These are phyloP conservation scores for Suhomyces yuchorum DNA, from an alignment of 1,139 yeast genomes.

Conservation along the genomic window DNA sequence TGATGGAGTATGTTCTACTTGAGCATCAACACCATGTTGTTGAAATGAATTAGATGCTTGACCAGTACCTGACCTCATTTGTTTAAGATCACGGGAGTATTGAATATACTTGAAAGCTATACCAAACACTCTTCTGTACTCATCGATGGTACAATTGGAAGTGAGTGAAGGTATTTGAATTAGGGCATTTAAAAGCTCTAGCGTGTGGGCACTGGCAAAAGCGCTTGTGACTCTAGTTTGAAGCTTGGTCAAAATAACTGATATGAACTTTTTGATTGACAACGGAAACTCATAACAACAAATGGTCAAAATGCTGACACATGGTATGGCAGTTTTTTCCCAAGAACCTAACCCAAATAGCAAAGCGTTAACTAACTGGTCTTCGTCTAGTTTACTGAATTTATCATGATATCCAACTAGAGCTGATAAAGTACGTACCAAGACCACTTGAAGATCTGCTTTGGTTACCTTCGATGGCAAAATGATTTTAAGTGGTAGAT, in stretches of 20 bases:
- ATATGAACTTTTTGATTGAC: constrained; percentile 67
- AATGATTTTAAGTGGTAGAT: constrained; percentile 46
- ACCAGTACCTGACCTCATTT: constrained; percentile 21
- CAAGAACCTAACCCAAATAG: constrained; percentile 69
- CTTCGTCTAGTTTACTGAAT: constrained; percentile 66
- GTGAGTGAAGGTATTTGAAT: constrained; percentile 69
- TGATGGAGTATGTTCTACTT: constrained; percentile 49
- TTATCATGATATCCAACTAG: constrained; percentile 65
- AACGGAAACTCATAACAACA: constrained; percentile 82
- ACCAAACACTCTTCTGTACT: constrained; percentile 77
- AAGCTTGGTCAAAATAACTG: constrained; percentile 64
- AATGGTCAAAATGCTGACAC: constrained; percentile 72
- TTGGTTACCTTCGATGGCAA: constrained; percentile 51
- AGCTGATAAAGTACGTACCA: constrained; percentile 66
- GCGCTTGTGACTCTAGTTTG: constrained; percentile 76
- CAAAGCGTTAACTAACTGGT: constrained; percentile 65
- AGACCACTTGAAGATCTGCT: constrained; percentile 67
- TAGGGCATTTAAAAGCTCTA: constrained; percentile 71
- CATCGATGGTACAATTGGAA: constrained; percentile 74
- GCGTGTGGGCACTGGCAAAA: constrained; percentile 69
- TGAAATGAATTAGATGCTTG: constrained; percentile 17
- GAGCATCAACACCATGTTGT: constrained; percentile 47
- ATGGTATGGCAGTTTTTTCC: constrained; percentile 78
- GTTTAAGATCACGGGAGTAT: constrained; percentile 58
- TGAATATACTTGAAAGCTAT: constrained; percentile 81